Conservation (phyloP, 805 yeast species). For the Metschnikowia borealis region DNA sequence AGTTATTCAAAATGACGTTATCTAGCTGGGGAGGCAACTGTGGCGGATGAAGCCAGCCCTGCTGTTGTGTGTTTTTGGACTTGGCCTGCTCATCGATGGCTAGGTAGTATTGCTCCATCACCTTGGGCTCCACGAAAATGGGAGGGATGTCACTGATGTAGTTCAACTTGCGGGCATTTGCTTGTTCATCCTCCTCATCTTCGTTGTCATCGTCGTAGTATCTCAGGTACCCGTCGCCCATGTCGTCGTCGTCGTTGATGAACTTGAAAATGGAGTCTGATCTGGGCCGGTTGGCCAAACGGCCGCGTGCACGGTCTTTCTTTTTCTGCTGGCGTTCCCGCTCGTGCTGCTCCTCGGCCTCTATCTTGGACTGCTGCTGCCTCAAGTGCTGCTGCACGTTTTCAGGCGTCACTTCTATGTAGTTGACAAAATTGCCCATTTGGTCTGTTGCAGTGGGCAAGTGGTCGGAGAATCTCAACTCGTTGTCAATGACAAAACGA, state of each 20-base stretch:
- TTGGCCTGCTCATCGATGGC: slow-evolving; percentile 71
- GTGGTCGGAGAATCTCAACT: slow-evolving; percentile 79
- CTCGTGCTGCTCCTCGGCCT: slow-evolving; percentile 19
- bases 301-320: slow-evolving; percentile 23
- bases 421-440: slow-evolving; percentile 92
- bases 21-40: slow-evolving; percentile 96
- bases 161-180: slow-evolving; percentile 21
- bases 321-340: slow-evolving; percentile 5
- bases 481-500: slow-evolving; percentile 91
- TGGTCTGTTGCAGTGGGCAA: slow-evolving; percentile 97
- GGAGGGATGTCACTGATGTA: slow-evolving; percentile 75
- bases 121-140: slow-evolving; percentile 78
- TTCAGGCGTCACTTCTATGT: slow-evolving; percentile 66
- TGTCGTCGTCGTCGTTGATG: slow-evolving; percentile 69
- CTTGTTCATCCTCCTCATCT: slow-evolving; percentile 10
- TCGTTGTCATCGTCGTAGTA: slow-evolving; percentile 58
- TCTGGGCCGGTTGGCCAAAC: slow-evolving; percentile 32
- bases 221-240: slow-evolving; percentile 77
- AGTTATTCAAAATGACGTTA: slow-evolving; percentile 82
- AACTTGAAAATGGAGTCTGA: slow-evolving; percentile 61
- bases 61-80: slow-evolving; percentile 49
- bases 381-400: slow-evolving; percentile 28
- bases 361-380: slow-evolving; percentile 23
- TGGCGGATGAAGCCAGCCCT: slow-evolving; percentile 85
- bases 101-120: slow-evolving; percentile 79